Evolutionary conservation across 2,329 filamentous ascomycete species (phyloP).

Genomic region (Fusarium tuaranense): DNA sequence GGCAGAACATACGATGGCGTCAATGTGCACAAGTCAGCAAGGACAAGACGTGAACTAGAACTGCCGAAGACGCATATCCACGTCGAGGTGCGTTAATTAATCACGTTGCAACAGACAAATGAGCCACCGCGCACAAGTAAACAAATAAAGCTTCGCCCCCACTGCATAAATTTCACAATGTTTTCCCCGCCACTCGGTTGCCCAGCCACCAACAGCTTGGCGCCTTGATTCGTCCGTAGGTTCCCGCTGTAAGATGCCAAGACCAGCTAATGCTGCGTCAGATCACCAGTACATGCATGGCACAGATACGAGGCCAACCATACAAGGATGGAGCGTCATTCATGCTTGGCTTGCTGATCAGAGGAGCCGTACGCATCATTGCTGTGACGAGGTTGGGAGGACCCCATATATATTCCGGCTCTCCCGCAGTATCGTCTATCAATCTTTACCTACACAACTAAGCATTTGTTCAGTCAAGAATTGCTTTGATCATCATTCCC

Average conservation of each 20-base stretch:
- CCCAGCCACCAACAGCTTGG: not conserved
- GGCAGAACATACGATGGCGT: not conserved
- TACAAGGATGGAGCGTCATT: not conserved
- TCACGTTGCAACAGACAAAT: not conserved
- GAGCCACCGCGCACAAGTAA: not conserved
- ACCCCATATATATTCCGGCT: not conserved
- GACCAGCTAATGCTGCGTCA: not conserved
- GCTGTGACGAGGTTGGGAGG: not conserved
- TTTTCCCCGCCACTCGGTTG: not conserved
- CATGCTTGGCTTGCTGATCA: not conserved
- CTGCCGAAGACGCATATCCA: not conserved
- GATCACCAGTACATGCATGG: not conserved
- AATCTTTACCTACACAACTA: not conserved
- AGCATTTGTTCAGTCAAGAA: not conserved
- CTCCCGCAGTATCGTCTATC: not conserved
- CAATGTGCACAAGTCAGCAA: not conserved
- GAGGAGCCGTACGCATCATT: not conserved
- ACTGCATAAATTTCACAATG: not conserved
- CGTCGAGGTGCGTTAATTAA: not conserved
- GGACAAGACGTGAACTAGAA: not conserved
- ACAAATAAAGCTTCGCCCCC: not conserved
- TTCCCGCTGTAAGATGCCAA: not conserved
- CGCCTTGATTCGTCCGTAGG: not conserved
- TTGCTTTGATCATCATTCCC: not conserved
- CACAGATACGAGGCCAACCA: not conserved